Conservation (phyloP, 257 asterid genomes). For the Rauvolfia tetraphylla region DNA sequence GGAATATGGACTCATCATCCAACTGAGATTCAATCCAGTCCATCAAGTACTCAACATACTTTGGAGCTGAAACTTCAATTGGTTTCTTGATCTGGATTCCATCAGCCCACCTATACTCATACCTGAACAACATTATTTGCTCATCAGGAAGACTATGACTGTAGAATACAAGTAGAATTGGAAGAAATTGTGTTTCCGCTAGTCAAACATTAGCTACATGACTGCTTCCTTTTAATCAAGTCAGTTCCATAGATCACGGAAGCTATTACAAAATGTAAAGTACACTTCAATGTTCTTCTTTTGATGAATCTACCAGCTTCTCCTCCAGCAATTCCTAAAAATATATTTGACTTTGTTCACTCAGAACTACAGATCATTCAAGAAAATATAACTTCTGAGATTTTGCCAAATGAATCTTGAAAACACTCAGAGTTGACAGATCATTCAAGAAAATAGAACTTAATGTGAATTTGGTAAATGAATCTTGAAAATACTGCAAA, state of each 20-base stretch:
- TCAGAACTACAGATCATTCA: not conserved
- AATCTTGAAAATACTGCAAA: not conserved
- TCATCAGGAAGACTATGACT: not conserved
- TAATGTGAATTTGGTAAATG: not conserved
- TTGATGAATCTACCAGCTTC: not conserved
- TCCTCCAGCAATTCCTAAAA: not conserved
- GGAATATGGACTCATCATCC: conserved; percentile 83
- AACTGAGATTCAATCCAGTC: conserved; percentile 89
- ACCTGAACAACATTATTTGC: conserved; percentile 34
- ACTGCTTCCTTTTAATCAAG: not conserved
- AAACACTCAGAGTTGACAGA: not conserved
- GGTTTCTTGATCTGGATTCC: conserved; percentile 89
- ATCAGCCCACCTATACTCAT: conserved; percentile 95
- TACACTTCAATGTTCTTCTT: not conserved
- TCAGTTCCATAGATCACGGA: not conserved
- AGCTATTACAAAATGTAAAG: not conserved
- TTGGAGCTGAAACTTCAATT: conserved; percentile 90
- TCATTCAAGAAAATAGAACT: not conserved
- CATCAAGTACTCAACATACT: conserved; percentile 89
- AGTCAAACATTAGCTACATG: not conserved
- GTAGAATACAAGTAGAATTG: not conserved
- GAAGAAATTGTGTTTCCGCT: not conserved
- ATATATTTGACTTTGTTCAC: not conserved
- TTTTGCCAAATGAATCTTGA: not conserved
- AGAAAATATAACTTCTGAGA: not conserved